Base-by-base conservation (phyloP, 345 rosid genomes). In the Conringia planisiliqua region DNA sequence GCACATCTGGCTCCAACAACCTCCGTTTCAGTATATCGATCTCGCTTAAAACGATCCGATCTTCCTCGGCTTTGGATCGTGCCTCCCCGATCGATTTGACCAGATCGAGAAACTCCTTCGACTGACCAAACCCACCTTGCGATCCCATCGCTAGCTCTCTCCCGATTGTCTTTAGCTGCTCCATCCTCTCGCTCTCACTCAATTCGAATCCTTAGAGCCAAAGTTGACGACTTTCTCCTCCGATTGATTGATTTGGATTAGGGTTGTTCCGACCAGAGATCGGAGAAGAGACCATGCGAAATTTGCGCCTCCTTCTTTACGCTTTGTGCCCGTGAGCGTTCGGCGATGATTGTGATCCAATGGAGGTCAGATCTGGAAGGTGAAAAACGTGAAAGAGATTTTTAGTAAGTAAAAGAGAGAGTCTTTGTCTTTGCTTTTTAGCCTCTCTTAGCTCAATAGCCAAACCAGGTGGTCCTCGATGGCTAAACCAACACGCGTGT, bases 71-170 rank as follows among this genome's bases (percentile, higher is more conserved):
- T 77, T 95, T 95, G 71, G 99, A 95, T 85, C 99, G 89, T 44
- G 99, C 90, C 84, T 95, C 99, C 20, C 99, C 99, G 78, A 95
- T 92, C 18, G 98, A 92, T 81, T 95, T 92, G 68, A 92, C 94
- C 71, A 95, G 91, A 84, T 95, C 98, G 57, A 95, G 91, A 71
- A 95, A 95, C 78, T 95, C 98, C 65, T 90, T 92, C 65, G 99
- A 90, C 72, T 95, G 97, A 16, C 96, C 89, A 69, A 95, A 90
- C 2, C 98, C 97, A 36, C 99, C 99, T 68, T 92, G 97, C 50
- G 99, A 95, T 56, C 98, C 96, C 96, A 95, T 95, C 57, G 97
- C 97, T 46, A 95, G 90, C 97, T 92, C 99, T 85, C 99, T 78
- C 5, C 99, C 98, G 48, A 95, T 92, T 47, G 96, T 92, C 85